Evolutionary conservation across 106 monocot species (phyloP), one percentile per base, ranked within the genome.

Genomic region (Platanthera zijinensis): DNA sequence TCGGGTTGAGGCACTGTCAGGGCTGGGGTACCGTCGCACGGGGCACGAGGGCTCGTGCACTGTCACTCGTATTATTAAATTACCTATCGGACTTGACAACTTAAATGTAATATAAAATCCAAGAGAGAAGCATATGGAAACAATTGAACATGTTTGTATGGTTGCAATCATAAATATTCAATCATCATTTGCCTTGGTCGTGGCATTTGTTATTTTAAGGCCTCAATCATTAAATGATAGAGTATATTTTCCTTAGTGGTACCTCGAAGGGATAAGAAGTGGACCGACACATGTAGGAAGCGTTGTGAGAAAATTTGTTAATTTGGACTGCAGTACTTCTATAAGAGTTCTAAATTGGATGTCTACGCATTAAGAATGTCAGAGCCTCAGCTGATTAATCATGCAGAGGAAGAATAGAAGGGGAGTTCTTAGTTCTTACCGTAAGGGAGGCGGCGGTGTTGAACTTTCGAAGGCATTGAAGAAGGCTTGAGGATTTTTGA

Each of bases 221-320:
- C 88, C 93, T 51, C 96, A 96, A 50, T 92, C 96, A n/a, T 21
- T 90, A 13, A 96, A 96, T 76, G 96, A 96, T 69, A 86, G 92
- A 57, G 92, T 96, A 17, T 96, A 96, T 75, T 93, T 96, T 84
- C 93, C 96, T 7, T 93, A 96, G 75, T 96, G 96, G 96, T 90
- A 96, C 72, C 89, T 87, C 51, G 90, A 84, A 80, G 93, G 90
- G 53, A 86, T 88, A 80, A 85, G 96, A 84, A 84, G 80, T 80
- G 87, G 80, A 63, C 96, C 96, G 61, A 83, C 79, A 45, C 76
- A 80, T 71, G 77, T 85, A 48, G 83, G 85, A 83, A 80, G 75
- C 71, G 63, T 69, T 49, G 73, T 92, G 51, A 84, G 54, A 22
- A 90, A 89, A 57, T 93, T 96, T 78, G 82, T 96, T 53, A 96